Percentiles rank a stretch among this genome's conserved stretches.
Evolutionary conservation across 2,329 filamentous ascomycete genomes (phyloP).

Genomic region (Trichoderma asperellum): DNA sequence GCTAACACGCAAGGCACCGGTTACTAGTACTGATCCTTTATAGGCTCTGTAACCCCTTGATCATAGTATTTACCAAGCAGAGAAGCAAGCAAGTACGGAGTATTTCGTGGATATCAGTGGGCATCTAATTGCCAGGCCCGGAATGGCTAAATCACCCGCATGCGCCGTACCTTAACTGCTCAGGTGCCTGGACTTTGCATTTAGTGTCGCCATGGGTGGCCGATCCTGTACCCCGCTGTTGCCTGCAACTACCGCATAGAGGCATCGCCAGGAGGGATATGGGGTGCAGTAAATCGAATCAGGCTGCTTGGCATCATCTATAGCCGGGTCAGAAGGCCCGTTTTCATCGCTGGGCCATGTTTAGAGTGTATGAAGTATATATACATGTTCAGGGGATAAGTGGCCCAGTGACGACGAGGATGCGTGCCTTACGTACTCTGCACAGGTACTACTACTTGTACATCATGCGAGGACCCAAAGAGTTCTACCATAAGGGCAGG

Average conservation of each 20-base stretch:
- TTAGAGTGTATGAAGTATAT: not conserved
- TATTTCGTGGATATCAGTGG: conserved; percentile 2
- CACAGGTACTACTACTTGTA: not conserved
- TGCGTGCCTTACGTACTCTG: not conserved
- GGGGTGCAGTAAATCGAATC: not conserved
- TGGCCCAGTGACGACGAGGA: not conserved
- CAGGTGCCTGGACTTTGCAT: conserved; percentile 7
- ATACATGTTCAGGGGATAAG: not conserved
- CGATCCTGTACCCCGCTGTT: conserved; percentile 2
- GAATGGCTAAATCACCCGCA: not conserved
- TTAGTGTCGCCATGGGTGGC: not conserved
- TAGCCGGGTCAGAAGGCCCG: not conserved
- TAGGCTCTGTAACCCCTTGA: no score
- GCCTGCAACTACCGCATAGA: not conserved
- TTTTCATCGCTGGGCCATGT: not conserved
- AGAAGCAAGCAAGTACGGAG: not conserved
- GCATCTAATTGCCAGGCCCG: not conserved
- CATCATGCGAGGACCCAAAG: not conserved
- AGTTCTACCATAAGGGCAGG: not conserved
- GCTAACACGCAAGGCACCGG: not conserved
- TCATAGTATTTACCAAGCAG: not conserved
- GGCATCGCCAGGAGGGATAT: not conserved
- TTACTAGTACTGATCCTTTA: no score
- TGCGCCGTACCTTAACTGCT: conserved; percentile 5
- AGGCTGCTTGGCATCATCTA: not conserved